These are phyloP conservation scores for Lachnellula cervina DNA, from an alignment of 2,329 filamentous ascomycete species.

Conservation along the genomic window DNA sequence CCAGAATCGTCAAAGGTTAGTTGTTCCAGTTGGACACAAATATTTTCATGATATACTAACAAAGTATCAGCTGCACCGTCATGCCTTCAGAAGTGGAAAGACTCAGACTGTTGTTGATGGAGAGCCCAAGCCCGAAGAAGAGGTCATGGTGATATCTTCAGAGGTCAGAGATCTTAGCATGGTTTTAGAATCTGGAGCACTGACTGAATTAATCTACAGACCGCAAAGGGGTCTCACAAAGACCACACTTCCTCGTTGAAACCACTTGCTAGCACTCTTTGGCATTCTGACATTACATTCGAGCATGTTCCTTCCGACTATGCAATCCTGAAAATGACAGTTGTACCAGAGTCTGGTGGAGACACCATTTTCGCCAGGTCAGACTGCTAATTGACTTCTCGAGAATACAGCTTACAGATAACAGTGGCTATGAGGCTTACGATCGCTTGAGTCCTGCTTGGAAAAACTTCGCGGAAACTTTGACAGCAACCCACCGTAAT, in stretches of 20 bases:
- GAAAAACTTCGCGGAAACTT: constrained; percentile 41
- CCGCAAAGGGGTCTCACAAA: background rate
- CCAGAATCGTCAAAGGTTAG: background rate
- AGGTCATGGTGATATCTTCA: no score
- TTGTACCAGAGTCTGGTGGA: background rate
- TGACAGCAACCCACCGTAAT: constrained; percentile 41
- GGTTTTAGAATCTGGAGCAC: background rate
- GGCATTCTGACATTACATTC: background rate
- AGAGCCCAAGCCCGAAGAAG: no score
- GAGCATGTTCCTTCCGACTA: background rate
- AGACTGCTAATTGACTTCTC: no score
- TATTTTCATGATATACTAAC: background rate
- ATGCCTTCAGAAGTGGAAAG: no score
- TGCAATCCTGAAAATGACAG: background rate
- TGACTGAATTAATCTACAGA: background rate
- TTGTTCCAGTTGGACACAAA: background rate
- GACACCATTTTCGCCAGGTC: background rate
- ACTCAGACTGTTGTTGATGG: no score
- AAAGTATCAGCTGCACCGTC: background rate
- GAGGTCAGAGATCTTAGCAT: background rate
- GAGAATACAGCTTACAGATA: no score
- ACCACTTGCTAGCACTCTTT: background rate
- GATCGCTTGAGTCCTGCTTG: constrained; percentile 46
- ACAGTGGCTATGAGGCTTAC: constrained; percentile 44
- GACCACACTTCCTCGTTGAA: background rate